phyloP scores from a whole-genome alignment of 768 basidiomycete species.

The Leccinum rimulosum region DNA sequence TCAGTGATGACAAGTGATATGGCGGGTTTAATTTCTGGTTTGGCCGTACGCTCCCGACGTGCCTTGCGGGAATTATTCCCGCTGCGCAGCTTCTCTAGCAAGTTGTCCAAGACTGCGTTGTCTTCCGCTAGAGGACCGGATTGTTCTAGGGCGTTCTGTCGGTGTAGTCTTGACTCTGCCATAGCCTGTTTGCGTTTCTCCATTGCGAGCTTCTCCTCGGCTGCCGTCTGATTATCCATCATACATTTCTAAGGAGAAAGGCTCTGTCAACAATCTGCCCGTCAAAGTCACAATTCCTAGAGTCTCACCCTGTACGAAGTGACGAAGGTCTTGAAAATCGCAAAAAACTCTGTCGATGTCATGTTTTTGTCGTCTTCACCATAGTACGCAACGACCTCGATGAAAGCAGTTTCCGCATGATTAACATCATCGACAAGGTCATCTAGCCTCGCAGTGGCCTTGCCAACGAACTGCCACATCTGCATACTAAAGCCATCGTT shows the following conservation, averaged over 20 bases:
- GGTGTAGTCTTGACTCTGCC: slow-evolving; percentile 59
- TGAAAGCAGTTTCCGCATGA: slow-evolving; percentile 78
- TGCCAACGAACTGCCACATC: slow-evolving; percentile 89
- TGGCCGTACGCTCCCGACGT: slow-evolving; percentile 44
- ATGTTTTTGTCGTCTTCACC: slow-evolving; percentile 90
- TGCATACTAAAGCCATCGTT: slow-evolving; percentile 81
- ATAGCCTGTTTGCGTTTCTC: slow-evolving; percentile 69
- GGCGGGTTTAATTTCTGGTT: slow-evolving; percentile 33
- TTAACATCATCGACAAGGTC: slow-evolving; percentile 87
- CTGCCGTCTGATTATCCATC: slow-evolving; percentile 67
- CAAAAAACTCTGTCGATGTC: slow-evolving; percentile 91
- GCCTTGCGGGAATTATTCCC: slow-evolving; percentile 63
- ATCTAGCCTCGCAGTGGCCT: slow-evolving; percentile 70
- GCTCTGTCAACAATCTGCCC: slow-evolving; percentile 1
- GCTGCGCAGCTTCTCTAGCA: slow-evolving; percentile 69
- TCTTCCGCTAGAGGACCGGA: slow-evolving; percentile 54
- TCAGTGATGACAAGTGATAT: slow-evolving; percentile 16
- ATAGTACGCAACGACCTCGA: slow-evolving; percentile 85
- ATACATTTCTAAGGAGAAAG: slow-evolving; percentile 73
- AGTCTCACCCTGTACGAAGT: slow-evolving; percentile 79
- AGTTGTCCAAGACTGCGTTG: slow-evolving; percentile 56
- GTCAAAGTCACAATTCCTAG: not conserved
- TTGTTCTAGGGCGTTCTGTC: slow-evolving; percentile 47
- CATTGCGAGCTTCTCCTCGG: slow-evolving; percentile 64
- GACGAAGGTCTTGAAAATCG: slow-evolving; percentile 94